phyloP scores from a whole-genome alignment of 768 basidiomycete species.

The Neoboletus brunneissimus region DNA sequence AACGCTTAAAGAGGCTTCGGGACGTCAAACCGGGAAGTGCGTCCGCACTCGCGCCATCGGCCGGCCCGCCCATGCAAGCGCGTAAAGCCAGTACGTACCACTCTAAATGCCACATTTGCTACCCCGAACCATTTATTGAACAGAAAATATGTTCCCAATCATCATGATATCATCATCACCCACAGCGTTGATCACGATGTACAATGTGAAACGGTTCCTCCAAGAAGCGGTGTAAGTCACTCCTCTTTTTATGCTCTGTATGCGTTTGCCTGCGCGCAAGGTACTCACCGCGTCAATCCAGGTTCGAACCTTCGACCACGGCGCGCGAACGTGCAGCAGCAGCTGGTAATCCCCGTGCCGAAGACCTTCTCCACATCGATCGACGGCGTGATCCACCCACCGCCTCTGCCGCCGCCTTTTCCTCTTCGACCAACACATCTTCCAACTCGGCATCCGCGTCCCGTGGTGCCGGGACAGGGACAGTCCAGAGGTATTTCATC shows the following conservation, averaged over 20 bases:
- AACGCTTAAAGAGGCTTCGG: constrained; percentile 76
- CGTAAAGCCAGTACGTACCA: constrained; percentile 64
- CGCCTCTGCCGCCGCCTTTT: constrained; percentile 20
- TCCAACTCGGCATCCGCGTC: constrained; percentile 7
- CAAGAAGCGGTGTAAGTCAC: constrained; percentile 75
- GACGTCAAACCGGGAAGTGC: constrained; percentile 58
- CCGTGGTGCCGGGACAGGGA: constrained; percentile 23
- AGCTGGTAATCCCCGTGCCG: constrained; percentile 70
- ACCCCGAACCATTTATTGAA: no score
- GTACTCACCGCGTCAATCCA: constrained; percentile 19
- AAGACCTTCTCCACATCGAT: constrained; percentile 87
- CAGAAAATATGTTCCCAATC: constrained; percentile 83
- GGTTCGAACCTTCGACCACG: constrained; percentile 73
- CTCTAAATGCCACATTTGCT: neutral
- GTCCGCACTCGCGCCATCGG: constrained; percentile 37
- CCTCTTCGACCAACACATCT: constrained; percentile 10
- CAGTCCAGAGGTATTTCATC: constrained; percentile 70
- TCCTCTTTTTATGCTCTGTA: neutral
- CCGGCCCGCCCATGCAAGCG: constrained; percentile 42
- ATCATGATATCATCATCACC: constrained; percentile 95
- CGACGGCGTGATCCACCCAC: constrained; percentile 62
- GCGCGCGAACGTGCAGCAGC: constrained; percentile 66
- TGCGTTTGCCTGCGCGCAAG: neutral
- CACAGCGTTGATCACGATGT: constrained; percentile 94
- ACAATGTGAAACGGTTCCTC: constrained; percentile 92